Percentiles rank a stretch among this genome's conserved stretches.
Evolutionary conservation across 345 rosid genomes (phyloP).

Genomic region (Reutealis trisperma): DNA sequence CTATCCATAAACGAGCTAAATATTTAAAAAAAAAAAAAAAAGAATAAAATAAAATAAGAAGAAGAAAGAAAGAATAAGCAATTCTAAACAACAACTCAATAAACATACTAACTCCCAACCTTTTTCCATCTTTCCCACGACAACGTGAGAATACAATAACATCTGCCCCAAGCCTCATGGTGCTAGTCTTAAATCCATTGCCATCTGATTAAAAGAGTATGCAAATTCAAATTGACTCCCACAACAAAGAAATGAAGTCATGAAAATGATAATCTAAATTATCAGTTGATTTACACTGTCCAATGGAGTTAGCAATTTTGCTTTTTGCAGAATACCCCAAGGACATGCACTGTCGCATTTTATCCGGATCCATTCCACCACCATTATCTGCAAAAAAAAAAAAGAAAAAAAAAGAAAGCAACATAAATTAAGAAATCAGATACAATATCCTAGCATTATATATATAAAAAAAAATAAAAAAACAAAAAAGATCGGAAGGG

Average conservation of each 20-base stretch:
- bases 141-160: slow-evolving; percentile 92
- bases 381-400: slow-evolving; percentile 69
- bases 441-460: slow-evolving; percentile 1
- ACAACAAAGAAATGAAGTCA: neutral
- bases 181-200: slow-evolving; percentile 96
- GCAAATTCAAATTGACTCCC: neutral
- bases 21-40: too few relatives aligned
- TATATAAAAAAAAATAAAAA: too few relatives aligned
- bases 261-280: neutral
- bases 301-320: slow-evolving; percentile 79
- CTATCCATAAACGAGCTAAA: neutral
- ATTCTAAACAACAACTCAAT: neutral
- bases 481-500: neutral
- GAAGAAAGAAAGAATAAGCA: neutral
- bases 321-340: slow-evolving; percentile 91
- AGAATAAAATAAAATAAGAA: neutral
- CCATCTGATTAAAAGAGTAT: slow-evolving; percentile 57
- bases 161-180: slow-evolving; percentile 99
- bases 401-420: neutral
- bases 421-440: neutral
- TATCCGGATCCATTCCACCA: slow-evolving; percentile 95
- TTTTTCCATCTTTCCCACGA: slow-evolving; percentile 60
- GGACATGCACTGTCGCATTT: slow-evolving; percentile 85
- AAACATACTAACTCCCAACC: slow-evolving; percentile 42
- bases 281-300: slow-evolving; percentile 57